Evolutionary conservation across 768 basidiomycete species (phyloP).

Genomic region (Trametes coccinea): DNA sequence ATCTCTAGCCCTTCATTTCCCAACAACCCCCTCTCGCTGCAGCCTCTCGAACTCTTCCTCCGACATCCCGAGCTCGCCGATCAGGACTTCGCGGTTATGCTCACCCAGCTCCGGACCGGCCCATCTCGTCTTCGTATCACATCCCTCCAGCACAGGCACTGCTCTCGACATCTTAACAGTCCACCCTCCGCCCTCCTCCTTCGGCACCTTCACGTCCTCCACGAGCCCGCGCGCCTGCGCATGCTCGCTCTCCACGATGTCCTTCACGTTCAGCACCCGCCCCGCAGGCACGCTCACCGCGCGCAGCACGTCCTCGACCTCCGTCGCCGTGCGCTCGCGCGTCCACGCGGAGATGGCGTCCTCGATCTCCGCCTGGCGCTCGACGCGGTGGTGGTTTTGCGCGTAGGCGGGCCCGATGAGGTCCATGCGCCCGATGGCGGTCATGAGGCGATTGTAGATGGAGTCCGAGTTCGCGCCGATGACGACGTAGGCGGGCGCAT

Average conservation of each 20-base stretch:
- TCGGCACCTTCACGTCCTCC: slow-evolving; percentile 56
- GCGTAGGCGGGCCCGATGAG: slow-evolving; percentile 54
- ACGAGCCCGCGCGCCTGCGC: slow-evolving; percentile 54
- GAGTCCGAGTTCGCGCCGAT: slow-evolving; percentile 75
- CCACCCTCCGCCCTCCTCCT: slow-evolving; percentile 45
- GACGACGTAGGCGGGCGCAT: slow-evolving; percentile 56
- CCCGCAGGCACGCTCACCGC: slow-evolving; percentile 63
- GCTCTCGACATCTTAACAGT: slow-evolving; percentile 67
- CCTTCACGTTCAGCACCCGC: slow-evolving; percentile 60
- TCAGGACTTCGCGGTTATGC: slow-evolving; percentile 37
- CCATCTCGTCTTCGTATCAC: slow-evolving; percentile 59
- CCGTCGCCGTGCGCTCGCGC: slow-evolving; percentile 45
- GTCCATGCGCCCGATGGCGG: slow-evolving; percentile 56
- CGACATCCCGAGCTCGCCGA: slow-evolving; percentile 31
- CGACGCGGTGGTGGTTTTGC: slow-evolving; percentile 45
- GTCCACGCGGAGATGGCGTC: slow-evolving; percentile 65
- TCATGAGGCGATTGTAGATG: slow-evolving; percentile 69
- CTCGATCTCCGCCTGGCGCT: slow-evolving; percentile 54
- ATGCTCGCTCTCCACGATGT: slow-evolving; percentile 61
- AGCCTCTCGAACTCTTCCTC: slow-evolving; percentile 29
- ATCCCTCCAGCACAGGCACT: slow-evolving; percentile 62
- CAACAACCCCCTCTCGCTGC: slow-evolving; percentile 29
- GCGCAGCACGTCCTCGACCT: slow-evolving; percentile 52
- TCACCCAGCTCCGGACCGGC: slow-evolving; percentile 68
- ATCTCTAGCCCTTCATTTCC: slow-evolving; percentile 15